Base-by-base conservation (phyloP, 495 filamentous ascomycete genomes). In the Diplogelasinospora grovesii region DNA sequence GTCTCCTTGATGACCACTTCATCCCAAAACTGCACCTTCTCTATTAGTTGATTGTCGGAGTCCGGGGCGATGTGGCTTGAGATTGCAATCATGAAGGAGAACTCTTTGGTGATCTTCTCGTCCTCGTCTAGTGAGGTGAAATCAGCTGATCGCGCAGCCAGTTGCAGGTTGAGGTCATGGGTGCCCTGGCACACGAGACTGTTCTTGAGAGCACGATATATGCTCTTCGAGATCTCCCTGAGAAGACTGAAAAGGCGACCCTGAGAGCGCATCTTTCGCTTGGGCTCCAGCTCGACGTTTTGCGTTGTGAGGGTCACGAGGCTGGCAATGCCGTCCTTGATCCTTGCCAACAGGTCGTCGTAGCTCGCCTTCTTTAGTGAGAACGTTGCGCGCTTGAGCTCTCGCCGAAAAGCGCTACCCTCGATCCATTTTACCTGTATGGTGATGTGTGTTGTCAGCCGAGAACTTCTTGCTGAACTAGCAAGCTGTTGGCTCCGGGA, bases 201-300 rank as follows among this genome's bases (percentile, higher is more conserved):
- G 1, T 50, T 49, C 29, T 39, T 37, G 2, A 70, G 40, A 13
- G 62, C 62, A 2, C 46, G 50, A 41, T 61, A 66, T 0, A 70
- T 39, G 15, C 54, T 55, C 11, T 39, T 44, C 1, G 64, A 60
- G 22, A 66, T 34, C 2, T 45, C 49, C 18, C 55, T 45, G 15
- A 66, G 46, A 13, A 57, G 31, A 5, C 43, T 43, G 19, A 63
- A 36, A 5, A 59, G 21, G 21, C 49, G 52, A 32, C 23, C 43
- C 21, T 49, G 47, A 0, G 55, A 59, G 15, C 47, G 43, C 4
- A 41, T 36, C 21, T 28, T 32, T 8, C 59, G 33, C 10, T 24
- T 25, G 0, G 57, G 55, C 24, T 59, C 53, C 8, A 68, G 40
- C n/a, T 58, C 53, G 20, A 63, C 46, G 27, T 56, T 61, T 2